Evolutionary conservation across 768 basidiomycete species (phyloP), one percentile per base, ranked within the genome.

Genomic region (Rhizopogon roseolus): DNA sequence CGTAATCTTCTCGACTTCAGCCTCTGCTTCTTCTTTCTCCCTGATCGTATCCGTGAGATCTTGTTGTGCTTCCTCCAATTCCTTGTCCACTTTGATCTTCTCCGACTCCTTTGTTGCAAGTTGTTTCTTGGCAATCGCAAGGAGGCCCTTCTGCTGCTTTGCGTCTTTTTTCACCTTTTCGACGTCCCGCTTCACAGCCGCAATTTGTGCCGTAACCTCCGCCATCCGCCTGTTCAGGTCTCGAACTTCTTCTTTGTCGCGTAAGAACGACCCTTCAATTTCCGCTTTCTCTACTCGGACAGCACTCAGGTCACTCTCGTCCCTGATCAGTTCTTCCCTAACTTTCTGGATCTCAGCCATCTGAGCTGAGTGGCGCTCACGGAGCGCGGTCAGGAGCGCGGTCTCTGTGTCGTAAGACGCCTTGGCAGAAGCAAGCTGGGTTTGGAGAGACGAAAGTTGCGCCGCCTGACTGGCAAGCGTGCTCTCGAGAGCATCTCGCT

Each of bases 121-220:
- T 73, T 98, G 97, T 69, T 99, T 98, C 74, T 87, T 88, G 5
- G 92, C 90, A 66, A 98, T 96, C 5, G 94, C 94, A 22, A 96
- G 78, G 58, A 96, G 77, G 9, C 97, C 97, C 67, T 93, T 98
- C 74, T 98, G 95, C 65, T 97, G 93, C 67, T 96, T 88, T 2
- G 90, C 93, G 49, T 98, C 95, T 71, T 91, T 98, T 75, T 85
- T 94, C 39, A 81, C 68, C 73, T 90, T 94, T 69, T 98, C 97
- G 19, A 93, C 73, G 56, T 90, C 85, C 10, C 71, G 74, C 67
- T 89, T 94, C 49, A 86, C 66, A 10, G 73, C 64, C 43, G 88
- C 82, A 36, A 85, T 85, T 68, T 93, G 84, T 56, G 85, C 80
- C 7, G 84, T 82, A 14, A 83, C 81, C 62, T 93, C 92, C 11